Evolutionary conservation across 2,329 filamentous ascomycete genomes (phyloP).

Genomic region (Sarocladium strictum): DNA sequence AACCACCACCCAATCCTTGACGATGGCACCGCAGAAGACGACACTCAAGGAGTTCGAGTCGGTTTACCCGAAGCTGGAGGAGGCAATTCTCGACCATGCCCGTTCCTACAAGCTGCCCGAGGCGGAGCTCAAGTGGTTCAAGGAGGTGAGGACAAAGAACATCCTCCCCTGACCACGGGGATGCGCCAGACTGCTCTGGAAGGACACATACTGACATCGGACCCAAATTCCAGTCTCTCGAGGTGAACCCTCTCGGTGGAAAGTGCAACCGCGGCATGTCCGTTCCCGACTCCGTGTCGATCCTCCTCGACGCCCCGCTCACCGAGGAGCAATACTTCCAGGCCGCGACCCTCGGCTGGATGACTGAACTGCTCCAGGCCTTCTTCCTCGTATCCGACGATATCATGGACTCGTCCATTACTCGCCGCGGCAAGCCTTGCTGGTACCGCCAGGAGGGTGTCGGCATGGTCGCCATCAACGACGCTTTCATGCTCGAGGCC

Average conservation of each 20-base stretch:
- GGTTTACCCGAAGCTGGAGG: constrained; percentile 79
- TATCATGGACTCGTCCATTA: constrained; percentile 96
- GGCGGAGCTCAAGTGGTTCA: constrained; percentile 79
- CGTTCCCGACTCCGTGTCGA: constrained; percentile 81
- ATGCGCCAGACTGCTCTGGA: not conserved
- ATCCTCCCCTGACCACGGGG: too few relatives aligned
- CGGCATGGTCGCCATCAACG: constrained; percentile 97
- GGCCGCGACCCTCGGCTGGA: constrained; percentile 85
- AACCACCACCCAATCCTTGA: constrained; percentile 16
- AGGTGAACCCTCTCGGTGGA: constrained; percentile 83
- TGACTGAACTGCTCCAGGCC: constrained; percentile 95
- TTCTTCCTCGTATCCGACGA: constrained; percentile 99
- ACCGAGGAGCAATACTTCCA: constrained; percentile 81
- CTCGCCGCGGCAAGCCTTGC: constrained; percentile 87
- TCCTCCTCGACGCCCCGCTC: constrained; percentile 68
- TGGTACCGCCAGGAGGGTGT: constrained; percentile 91
- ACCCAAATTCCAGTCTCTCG: constrained; percentile 57
- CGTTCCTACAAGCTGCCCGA: constrained; percentile 77
- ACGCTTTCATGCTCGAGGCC: constrained; percentile 91
- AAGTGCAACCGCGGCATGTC: constrained; percentile 99
- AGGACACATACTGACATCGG: not conserved
- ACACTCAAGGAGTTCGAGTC: constrained; percentile 84
- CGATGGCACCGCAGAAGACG: constrained; percentile 59
- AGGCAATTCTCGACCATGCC: constrained; percentile 74
- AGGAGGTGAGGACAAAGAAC: constrained; percentile 53